These are phyloP conservation scores for Agapanthus africanus DNA, from an alignment of 106 monocot species.

Conservation along the genomic window DNA sequence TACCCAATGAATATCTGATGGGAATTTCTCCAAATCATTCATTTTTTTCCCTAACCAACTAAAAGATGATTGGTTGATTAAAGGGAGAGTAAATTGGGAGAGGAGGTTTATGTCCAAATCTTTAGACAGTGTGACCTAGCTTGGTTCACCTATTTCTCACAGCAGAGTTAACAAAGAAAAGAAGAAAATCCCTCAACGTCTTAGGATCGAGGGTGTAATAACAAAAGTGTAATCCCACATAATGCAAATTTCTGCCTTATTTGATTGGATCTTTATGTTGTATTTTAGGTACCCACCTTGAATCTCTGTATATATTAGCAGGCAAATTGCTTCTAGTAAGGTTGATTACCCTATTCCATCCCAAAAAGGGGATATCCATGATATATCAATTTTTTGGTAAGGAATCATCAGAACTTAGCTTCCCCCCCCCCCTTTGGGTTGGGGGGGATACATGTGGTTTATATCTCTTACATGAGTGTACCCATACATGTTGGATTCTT, in stretches of 20 bases:
- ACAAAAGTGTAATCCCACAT: not conserved
- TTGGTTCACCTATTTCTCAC: not conserved
- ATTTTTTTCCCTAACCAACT: not conserved
- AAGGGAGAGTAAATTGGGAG: not conserved
- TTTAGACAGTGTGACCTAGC: not conserved
- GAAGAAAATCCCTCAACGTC: not conserved
- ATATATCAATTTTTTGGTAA: no score
- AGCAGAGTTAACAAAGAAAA: not conserved
- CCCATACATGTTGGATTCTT: no score
- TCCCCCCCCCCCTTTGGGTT: no score
- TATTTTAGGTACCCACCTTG: not conserved
- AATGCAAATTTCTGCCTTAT: not conserved
- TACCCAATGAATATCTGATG: not conserved
- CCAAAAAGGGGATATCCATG: no score
- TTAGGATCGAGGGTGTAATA: not conserved
- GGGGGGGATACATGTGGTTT: no score
- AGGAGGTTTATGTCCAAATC: not conserved
- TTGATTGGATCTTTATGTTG: not conserved
- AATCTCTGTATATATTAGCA: no score
- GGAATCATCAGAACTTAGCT: no score
- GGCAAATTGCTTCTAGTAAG: no score
- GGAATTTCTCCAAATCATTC: not conserved
- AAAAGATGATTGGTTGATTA: not conserved
- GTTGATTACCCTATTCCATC: no score
- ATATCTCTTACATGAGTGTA: no score